phyloP scores from a whole-genome alignment of 345 rosid species.

The Pistacia vera region DNA sequence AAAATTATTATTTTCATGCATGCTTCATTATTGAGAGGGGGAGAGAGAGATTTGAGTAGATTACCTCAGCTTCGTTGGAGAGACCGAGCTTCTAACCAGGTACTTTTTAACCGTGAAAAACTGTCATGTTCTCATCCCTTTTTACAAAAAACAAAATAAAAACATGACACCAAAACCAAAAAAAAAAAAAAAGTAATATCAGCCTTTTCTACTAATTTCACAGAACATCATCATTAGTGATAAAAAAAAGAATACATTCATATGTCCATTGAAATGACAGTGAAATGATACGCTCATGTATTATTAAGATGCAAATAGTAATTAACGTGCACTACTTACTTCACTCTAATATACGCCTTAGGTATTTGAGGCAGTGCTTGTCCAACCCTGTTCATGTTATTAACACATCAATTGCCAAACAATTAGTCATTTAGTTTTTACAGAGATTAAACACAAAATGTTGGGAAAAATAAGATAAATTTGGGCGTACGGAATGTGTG shows the following conservation, averaged over 20 bases:
- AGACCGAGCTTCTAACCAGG: constrained; percentile 44
- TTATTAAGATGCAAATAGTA: neutral
- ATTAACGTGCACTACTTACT: constrained; percentile 36
- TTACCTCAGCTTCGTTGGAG: constrained; percentile 48
- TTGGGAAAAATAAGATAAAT: neutral
- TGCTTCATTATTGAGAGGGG: constrained; percentile 10
- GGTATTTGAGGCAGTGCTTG: constrained; percentile 43
- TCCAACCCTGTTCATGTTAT: constrained; percentile 28
- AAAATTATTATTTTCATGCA: constrained; percentile 27
- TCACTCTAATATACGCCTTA: constrained; percentile 45
- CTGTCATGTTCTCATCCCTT: constrained; percentile 44
- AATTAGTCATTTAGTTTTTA: too few relatives aligned
- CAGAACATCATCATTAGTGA: constrained; percentile 39
- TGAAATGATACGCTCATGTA: constrained; percentile 9
- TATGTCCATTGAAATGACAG: constrained; percentile 4
- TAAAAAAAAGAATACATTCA: constrained; percentile 11
- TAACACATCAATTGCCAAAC: neutral
- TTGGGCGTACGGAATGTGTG: neutral
- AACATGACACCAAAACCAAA: constrained; percentile 26
- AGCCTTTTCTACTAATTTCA: constrained; percentile 30
- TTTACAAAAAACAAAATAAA: neutral
- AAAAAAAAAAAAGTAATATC: constrained; percentile 23
- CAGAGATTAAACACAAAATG: too few relatives aligned
- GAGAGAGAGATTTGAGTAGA: neutral
- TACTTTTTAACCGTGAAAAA: constrained; percentile 41